Conservation (phyloP, 225 moss, liverwort and hornwort species). For the Pseudoscleropodium purum region DNA sequence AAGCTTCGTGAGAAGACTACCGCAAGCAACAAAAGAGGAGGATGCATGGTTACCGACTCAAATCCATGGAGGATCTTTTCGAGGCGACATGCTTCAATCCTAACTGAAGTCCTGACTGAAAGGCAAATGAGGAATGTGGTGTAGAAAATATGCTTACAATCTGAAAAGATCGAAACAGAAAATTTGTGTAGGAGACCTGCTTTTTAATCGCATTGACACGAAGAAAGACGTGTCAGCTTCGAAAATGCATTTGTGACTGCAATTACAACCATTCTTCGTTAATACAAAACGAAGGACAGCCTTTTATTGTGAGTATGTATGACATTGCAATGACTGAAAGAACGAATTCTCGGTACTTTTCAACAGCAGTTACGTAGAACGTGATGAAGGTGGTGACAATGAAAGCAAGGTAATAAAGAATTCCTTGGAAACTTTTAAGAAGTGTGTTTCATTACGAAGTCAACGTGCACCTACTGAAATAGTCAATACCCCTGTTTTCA, state of each 20-base stretch:
- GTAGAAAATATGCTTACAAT: not conserved
- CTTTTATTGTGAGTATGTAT: too few relatives aligned
- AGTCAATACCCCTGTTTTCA: not conserved
- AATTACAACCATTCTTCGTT: not conserved
- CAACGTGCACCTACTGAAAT: not conserved
- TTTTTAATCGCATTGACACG: too few relatives aligned
- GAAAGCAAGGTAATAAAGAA: not conserved
- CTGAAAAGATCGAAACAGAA: not conserved
- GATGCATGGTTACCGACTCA: too few relatives aligned
- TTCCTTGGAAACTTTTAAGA: not conserved
- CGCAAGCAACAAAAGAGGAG: not conserved
- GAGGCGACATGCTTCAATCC: too few relatives aligned
- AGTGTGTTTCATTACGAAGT: not conserved
- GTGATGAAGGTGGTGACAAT: not conserved
- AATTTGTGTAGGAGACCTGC: not conserved
- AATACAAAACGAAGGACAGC: not conserved
- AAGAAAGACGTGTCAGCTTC: not conserved
- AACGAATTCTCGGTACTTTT: not conserved
- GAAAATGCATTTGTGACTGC: not conserved
- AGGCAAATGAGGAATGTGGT: not conserved
- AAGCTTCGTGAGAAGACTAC: not conserved
- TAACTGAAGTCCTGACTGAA: too few relatives aligned
- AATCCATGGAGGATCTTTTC: not conserved
- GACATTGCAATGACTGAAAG: not conserved
- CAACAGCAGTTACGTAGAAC: not conserved